Percentiles rank a stretch among this genome's conserved stretches.
phyloP scores from a whole-genome alignment of 2,329 filamentous ascomycete species.

The Verticillium longisporum region DNA sequence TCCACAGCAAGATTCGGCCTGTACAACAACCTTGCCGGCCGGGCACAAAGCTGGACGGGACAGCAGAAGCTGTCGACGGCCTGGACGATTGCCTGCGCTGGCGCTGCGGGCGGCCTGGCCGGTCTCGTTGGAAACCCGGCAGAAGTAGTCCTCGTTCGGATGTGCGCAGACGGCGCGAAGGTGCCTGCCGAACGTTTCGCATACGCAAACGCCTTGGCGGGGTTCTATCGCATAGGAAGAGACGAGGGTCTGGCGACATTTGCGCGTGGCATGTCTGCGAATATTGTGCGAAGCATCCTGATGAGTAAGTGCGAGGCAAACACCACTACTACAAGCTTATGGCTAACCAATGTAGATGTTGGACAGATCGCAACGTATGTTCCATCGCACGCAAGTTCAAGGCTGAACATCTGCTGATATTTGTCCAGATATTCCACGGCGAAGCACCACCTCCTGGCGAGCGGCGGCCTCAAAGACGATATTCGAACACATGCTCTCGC shows the following conservation, averaged over 20 bases:
- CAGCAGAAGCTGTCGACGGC: slow-evolving; percentile 21
- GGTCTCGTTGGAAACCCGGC: slow-evolving; percentile 38
- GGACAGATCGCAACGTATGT: slow-evolving; percentile 36
- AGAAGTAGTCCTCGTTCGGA: slow-evolving; percentile 35
- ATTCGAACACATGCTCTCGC: slow-evolving; percentile 31
- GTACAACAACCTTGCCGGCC: slow-evolving; percentile 26
- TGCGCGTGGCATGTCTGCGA: slow-evolving; percentile 28
- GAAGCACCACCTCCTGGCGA: slow-evolving; percentile 22
- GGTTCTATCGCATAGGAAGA: slow-evolving; percentile 21
- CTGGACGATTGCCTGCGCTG: slow-evolving; percentile 30
- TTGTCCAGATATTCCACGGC: slow-evolving; percentile 23
- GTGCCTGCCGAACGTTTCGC: slow-evolving; percentile 23
- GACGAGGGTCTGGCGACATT: slow-evolving; percentile 33
- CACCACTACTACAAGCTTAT: background rate
- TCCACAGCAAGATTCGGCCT: slow-evolving; percentile 37
- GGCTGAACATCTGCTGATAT: background rate
- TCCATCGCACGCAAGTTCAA: background rate
- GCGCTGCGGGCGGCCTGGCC: slow-evolving; percentile 31
- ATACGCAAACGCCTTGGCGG: slow-evolving; percentile 30
- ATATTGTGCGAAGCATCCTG: slow-evolving; percentile 32
- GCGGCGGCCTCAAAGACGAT: slow-evolving; percentile 25
- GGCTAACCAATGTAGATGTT: slow-evolving; percentile 24
- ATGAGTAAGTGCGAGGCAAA: slow-evolving; percentile 28
- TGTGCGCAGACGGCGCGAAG: slow-evolving; percentile 38
- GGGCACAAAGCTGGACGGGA: slow-evolving; percentile 18